Base-by-base conservation (phyloP, 2,329 filamentous ascomycete species). In the Chrysoporthe deuterocubensis region DNA sequence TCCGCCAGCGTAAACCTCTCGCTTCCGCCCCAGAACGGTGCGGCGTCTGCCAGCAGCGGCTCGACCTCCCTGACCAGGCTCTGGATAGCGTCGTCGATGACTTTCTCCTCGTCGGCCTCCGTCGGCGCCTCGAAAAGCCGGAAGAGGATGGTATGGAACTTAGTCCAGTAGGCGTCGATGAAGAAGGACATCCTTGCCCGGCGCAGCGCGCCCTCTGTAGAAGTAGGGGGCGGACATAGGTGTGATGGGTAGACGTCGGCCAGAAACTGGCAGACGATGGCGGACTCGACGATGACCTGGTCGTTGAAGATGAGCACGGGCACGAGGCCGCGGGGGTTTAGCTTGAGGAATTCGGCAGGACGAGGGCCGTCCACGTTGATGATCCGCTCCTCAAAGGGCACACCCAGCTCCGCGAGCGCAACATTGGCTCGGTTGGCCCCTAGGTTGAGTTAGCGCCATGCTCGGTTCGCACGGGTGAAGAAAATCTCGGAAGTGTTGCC, bases 291-390 rank as follows among this genome's bases (percentile, higher is more conserved):
- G 74, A 94, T 81, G 73, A 91, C 89, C 68, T 90, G 82, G 67
- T 81, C 82, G 67, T 87, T 83, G 80, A 91, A 90, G n/a, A 85
- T 83, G 66, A 94, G 79, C 0, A 87, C 80, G 1, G 92, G 92
- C 8, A 94, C 90, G 4, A 92, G 86, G 21, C 91, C 92, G 66
- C 91, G 87, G 71, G 91, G 90, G 78, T 94, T 93, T 74, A 94
- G 80, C 54, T 89, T 81, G 6, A 94, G 84, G 75, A 93, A 94
- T 81, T 89, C 91, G 60, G 85, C 81, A 40, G 90, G 87, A 5
- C 92, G 86, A 0, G 92, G 91, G 16, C 79, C 84, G 69, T 80
- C 78, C 58, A 94, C 82, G 75, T 94, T 90, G 71, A 94, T 90
- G 66, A 87, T 85, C 67, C 90, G 87, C 70, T 91, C 88, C 65